These are phyloP conservation scores for Leccinum pellstonianum DNA, from an alignment of 768 basidiomycete genomes.

Conservation along the genomic window DNA sequence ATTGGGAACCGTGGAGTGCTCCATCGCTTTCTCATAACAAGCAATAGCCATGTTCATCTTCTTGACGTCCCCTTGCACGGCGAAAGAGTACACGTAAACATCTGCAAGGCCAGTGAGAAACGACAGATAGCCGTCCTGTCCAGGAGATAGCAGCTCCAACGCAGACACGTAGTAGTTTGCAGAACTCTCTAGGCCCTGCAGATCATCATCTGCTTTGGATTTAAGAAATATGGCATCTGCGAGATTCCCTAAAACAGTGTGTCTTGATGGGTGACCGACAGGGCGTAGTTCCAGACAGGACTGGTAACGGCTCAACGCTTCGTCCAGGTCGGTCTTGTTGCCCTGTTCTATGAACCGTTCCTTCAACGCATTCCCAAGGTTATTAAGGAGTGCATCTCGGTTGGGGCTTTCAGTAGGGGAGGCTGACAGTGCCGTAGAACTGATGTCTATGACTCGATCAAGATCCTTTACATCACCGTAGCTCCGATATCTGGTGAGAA, in stretches of 20 bases:
- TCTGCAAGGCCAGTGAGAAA: slow-evolving; percentile 16
- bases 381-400: slow-evolving; percentile 25
- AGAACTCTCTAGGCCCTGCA: slow-evolving; percentile 27
- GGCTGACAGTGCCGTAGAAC: slow-evolving; percentile 7
- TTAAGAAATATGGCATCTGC: slow-evolving; percentile 20
- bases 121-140: slow-evolving; percentile 10
- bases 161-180: slow-evolving; percentile 11
- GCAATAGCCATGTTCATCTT: slow-evolving; percentile 24
- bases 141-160: slow-evolving; percentile 17
- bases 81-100: slow-evolving; percentile 5
- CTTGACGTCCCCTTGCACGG: slow-evolving; percentile 11
- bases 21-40: slow-evolving; percentile 16
- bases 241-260: slow-evolving; percentile 17
- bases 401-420: slow-evolving; percentile 6
- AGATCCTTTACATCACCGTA: slow-evolving; percentile 24
- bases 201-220: slow-evolving; percentile 24
- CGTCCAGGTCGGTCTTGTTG: slow-evolving; percentile 18
- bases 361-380: slow-evolving; percentile 16
- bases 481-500: slow-evolving; percentile 19
- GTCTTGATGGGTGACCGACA: slow-evolving; percentile 18
- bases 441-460: slow-evolving; percentile 15
- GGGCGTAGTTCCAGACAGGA: slow-evolving; percentile 23
- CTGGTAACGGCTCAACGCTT: slow-evolving; percentile 14
- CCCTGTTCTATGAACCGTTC: slow-evolving; percentile 18
- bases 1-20: slow-evolving; percentile 14